These are phyloP conservation scores for Prunus armeniaca DNA, from an alignment of 306 rosid genomes.

Conservation along the genomic window DNA sequence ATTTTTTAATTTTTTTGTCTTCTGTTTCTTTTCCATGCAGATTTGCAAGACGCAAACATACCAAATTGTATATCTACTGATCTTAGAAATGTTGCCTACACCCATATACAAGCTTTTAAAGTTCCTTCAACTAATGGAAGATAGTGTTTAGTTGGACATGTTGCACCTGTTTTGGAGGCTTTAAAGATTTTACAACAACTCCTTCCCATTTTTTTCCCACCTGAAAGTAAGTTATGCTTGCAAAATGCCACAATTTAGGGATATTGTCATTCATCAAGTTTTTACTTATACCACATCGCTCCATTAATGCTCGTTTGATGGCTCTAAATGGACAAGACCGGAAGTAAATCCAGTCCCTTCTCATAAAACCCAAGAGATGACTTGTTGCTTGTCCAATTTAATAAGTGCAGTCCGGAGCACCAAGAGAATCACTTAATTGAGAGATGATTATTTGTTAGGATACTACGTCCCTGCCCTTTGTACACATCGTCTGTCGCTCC, in stretches of 20 bases:
- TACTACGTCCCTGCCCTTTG: too few species aligned
- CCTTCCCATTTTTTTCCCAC: slow-evolving; percentile 1
- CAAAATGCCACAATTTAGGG: background rate
- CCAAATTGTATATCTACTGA: background rate
- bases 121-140: slow-evolving; percentile 23
- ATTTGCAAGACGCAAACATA: background rate
- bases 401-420: too few species aligned
- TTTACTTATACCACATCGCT: too few species aligned
- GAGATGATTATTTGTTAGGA: too few species aligned
- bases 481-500: accelerated
- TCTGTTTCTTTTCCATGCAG: background rate
- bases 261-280: too few species aligned
- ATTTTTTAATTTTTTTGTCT: background rate
- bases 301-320: too few species aligned
- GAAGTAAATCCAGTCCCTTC: too few species aligned
- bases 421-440: too few species aligned
- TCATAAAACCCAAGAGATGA: too few species aligned
- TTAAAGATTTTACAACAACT: slow-evolving; percentile 9
- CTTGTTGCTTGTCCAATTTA: too few species aligned
- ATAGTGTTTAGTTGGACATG: slow-evolving; percentile 16
- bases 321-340: too few species aligned
- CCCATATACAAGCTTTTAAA: slow-evolving; percentile 28
- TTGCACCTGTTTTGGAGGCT: background rate
- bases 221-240: slow-evolving; percentile 12
- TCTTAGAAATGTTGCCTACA: slow-evolving; percentile 27